A percentile compares a stretch with the other conserved stretches of the same genome.
These are phyloP conservation scores for Hemisphaericaspora nanyangensis DNA, from an alignment of 805 yeast genomes.

Conservation along the genomic window DNA sequence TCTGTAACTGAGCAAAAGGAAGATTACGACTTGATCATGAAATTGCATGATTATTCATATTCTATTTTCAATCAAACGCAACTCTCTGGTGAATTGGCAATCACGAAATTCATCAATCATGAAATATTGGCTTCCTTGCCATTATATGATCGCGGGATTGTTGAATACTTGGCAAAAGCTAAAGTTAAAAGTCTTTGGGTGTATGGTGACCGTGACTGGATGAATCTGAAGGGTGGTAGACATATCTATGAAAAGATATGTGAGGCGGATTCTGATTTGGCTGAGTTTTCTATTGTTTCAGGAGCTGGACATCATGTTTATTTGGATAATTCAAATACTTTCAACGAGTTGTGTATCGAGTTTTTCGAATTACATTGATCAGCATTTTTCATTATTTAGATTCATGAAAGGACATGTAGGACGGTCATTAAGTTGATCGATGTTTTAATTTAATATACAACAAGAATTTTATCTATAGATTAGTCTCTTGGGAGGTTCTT, in stretches of 20 bases:
- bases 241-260: slow-evolving; percentile 25
- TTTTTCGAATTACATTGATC: slow-evolving; percentile 41
- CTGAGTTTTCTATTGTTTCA: slow-evolving; percentile 20
- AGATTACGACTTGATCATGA: slow-evolving; percentile 24
- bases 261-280: slow-evolving; percentile 12
- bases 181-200: slow-evolving; percentile 29
- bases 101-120: slow-evolving; percentile 37
- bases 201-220: slow-evolving; percentile 44
- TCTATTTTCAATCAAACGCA: slow-evolving; percentile 42
- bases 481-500: too few species aligned
- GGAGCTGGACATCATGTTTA: slow-evolving; percentile 43
- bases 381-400: too few species aligned
- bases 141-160: slow-evolving; percentile 36
- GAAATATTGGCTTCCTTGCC: slow-evolving; percentile 38
- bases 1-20: too few species aligned
- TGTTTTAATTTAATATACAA: too few species aligned
- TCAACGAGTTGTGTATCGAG: slow-evolving; percentile 20
- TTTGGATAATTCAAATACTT: slow-evolving; percentile 34
- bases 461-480: too few species aligned
- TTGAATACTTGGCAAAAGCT: slow-evolving; percentile 21
- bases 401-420: too few species aligned
- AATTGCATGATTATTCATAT: slow-evolving; percentile 37
- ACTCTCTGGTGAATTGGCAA: slow-evolving; percentile 42
- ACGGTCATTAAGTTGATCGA: too few species aligned
- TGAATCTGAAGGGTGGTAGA: slow-evolving; percentile 37